phyloP scores from a whole-genome alignment of 2,329 filamentous ascomycete genomes.

The Xylaria sp. region DNA sequence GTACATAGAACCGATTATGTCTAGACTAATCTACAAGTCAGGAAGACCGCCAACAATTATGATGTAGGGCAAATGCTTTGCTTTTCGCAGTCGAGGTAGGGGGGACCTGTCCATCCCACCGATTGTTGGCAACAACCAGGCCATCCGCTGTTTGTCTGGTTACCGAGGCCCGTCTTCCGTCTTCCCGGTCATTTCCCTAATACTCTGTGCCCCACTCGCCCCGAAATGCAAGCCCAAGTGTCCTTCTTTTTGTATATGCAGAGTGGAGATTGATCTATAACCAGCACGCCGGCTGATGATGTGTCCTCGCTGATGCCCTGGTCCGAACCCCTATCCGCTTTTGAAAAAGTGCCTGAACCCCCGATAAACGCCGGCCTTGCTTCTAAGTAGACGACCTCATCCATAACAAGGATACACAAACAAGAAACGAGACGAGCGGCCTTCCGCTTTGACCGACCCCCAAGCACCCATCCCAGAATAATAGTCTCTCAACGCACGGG shows the following conservation, averaged over 20 bases:
- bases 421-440: constrained; percentile 21
- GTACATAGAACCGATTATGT: constrained; percentile 14
- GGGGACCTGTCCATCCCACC: constrained; percentile 11
- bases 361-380: constrained; percentile 44
- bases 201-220: constrained; percentile 23
- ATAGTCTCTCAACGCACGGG: constrained; percentile 47
- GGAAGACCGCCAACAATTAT: neutral
- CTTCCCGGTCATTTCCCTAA: constrained; percentile 17
- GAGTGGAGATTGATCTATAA: constrained; percentile 65
- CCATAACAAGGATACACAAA: constrained; percentile 23
- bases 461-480: constrained; percentile 40
- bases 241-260: constrained; percentile 50
- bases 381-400: constrained; percentile 17
- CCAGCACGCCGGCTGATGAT: constrained; percentile 46
- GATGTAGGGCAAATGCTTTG: constrained; percentile 9
- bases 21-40: constrained; percentile 30
- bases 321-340: constrained; percentile 30
- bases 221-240: constrained; percentile 38
- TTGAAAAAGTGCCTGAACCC: constrained; percentile 35
- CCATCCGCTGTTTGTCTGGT: constrained; percentile 18
- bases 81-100: constrained; percentile 12
- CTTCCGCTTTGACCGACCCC: constrained; percentile 46
- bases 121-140: constrained; percentile 14
- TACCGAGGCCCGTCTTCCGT: constrained; percentile 27
- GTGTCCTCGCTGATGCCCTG: constrained; percentile 39